A percentile compares a stretch with the other conserved stretches of the same genome.
Evolutionary conservation across 179 eudicot genomes (phyloP).

Genomic region (Amaranthus tricolor): DNA sequence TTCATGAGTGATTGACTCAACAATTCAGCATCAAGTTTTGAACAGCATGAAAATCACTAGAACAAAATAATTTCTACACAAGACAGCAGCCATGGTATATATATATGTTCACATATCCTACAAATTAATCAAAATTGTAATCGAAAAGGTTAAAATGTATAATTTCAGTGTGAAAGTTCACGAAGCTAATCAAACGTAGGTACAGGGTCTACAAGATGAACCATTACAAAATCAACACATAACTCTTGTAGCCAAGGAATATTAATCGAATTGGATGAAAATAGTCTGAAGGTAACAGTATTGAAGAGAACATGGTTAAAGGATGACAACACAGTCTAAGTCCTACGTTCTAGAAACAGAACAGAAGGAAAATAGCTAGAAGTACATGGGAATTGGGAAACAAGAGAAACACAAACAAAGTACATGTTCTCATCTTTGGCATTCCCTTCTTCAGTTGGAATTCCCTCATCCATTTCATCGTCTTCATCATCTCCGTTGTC

Average conservation of each 20-base stretch:
- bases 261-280: background rate
- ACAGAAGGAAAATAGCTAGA: too few relatives aligned
- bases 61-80: background rate
- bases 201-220: background rate
- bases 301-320: too few relatives aligned
- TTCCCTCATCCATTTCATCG: constrained; percentile 49
- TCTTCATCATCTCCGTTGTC: constrained; percentile 65
- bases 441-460: constrained; percentile 33
- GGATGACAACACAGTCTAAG: too few relatives aligned
- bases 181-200: background rate
- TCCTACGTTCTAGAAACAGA: too few relatives aligned
- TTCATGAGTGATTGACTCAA: background rate
- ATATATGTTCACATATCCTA: too few relatives aligned
- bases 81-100: background rate
- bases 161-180: too few relatives aligned
- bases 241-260: background rate
- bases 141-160: too few relatives aligned
- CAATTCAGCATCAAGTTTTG: background rate
- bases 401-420: constrained; percentile 1
- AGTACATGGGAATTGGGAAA: background rate
- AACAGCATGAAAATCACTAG: background rate
- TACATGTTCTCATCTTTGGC: constrained; percentile 57
- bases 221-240: background rate
- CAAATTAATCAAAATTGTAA: too few relatives aligned
- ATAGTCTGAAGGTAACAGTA: too few relatives aligned